phyloP scores from a whole-genome alignment of 768 basidiomycete genomes.

The Hygrocybe coccinea region DNA sequence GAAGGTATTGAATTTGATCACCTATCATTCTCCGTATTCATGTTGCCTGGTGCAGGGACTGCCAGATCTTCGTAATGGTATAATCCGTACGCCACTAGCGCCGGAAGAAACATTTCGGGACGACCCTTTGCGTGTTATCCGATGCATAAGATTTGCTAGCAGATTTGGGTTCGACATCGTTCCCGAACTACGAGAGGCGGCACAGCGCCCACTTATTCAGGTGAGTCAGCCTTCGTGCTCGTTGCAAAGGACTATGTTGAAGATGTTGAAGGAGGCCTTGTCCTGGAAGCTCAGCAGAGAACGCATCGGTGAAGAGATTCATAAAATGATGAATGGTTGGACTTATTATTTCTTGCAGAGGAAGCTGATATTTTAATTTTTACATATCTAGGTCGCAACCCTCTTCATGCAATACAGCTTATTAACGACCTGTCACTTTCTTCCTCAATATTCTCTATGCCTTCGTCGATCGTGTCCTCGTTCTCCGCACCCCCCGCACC shows the following conservation, averaged over 20 bases:
- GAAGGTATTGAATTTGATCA: slow-evolving; percentile 42
- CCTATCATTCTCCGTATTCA: neutral
- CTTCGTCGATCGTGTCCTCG: slow-evolving; percentile 41
- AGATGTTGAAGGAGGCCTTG: slow-evolving; percentile 51
- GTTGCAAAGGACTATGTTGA: slow-evolving; percentile 23
- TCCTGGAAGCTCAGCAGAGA: slow-evolving; percentile 82
- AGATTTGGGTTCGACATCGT: slow-evolving; percentile 82
- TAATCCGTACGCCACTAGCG: slow-evolving; percentile 84
- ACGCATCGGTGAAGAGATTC: slow-evolving; percentile 84
- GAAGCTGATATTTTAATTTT: slow-evolving; percentile 4
- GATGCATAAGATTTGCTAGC: slow-evolving; percentile 88
- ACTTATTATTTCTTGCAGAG: neutral
- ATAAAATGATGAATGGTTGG: slow-evolving; percentile 88
- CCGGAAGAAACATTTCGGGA: slow-evolving; percentile 87
- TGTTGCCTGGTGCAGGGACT: slow-evolving; percentile 53
- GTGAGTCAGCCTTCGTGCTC: slow-evolving; percentile 30
- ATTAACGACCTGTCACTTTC: slow-evolving; percentile 73
- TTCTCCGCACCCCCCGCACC: slow-evolving; percentile 44
- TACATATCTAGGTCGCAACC: slow-evolving; percentile 57
- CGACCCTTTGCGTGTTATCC: slow-evolving; percentile 88
- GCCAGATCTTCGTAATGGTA: slow-evolving; percentile 70
- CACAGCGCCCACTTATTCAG: slow-evolving; percentile 58
- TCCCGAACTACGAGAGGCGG: slow-evolving; percentile 58
- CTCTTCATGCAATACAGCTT: slow-evolving; percentile 67
- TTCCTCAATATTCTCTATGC: slow-evolving; percentile 52